A percentile compares a stretch with the other conserved stretches of the same genome.
These are phyloP conservation scores for Botrytis squamosa DNA, from an alignment of 2,329 filamentous ascomycete genomes.

Conservation along the genomic window DNA sequence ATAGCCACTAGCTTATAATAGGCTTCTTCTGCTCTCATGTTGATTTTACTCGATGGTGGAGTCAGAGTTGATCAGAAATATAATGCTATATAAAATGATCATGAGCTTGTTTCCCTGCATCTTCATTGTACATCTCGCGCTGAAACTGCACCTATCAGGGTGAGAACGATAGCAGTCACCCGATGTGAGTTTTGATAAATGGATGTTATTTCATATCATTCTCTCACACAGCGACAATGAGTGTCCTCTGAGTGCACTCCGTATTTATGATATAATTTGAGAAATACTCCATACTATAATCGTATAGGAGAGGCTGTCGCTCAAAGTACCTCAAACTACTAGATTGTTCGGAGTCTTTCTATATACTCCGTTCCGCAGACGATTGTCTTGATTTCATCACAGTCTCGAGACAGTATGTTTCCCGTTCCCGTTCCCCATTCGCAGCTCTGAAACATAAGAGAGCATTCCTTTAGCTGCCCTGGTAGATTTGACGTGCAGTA, in stretches of 20 bases:
- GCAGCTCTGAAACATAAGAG: not conserved
- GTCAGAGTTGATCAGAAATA: too few relatives aligned
- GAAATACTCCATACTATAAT: not conserved
- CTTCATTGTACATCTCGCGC: not conserved
- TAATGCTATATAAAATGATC: not conserved
- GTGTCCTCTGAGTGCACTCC: not conserved
- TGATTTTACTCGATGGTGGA: not conserved
- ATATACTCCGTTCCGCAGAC: not conserved
- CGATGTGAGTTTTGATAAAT: not conserved
- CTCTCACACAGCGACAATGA: not conserved
- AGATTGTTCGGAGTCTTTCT: not conserved
- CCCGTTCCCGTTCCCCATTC: not conserved
- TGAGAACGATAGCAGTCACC: not conserved
- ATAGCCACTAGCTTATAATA: not conserved
- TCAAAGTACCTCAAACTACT: not conserved
- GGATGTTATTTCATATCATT: not conserved
- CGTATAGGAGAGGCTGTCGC: not conserved
- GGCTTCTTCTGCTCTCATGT: not conserved
- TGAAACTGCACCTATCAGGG: not conserved
- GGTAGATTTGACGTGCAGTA: conserved; percentile 8
- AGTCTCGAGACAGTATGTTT: not conserved
- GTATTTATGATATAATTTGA: too few relatives aligned
- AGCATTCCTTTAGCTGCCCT: not conserved
- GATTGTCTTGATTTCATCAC: not conserved
- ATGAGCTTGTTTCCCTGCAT: not conserved